phyloP scores from a whole-genome alignment of 2,329 filamentous ascomycete species.

The Fusarium sp. region DNA sequence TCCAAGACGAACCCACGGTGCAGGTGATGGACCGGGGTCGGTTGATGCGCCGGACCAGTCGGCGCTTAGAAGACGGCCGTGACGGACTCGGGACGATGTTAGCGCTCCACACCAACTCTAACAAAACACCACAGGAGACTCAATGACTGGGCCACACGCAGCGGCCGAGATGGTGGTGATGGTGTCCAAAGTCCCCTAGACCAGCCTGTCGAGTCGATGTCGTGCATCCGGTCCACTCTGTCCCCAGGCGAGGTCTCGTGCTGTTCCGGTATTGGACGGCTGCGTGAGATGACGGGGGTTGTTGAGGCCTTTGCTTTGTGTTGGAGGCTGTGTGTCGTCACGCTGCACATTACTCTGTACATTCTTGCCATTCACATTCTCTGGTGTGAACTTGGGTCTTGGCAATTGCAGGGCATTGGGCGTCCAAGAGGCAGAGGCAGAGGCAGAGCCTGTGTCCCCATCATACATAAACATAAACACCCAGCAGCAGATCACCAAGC shows the following conservation, averaged over 20 bases:
- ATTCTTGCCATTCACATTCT: constrained; percentile 15
- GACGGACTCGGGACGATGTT: constrained; percentile 32
- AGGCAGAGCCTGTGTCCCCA: background rate
- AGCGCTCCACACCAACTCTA: constrained; percentile 44
- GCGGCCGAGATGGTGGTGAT: constrained; percentile 34
- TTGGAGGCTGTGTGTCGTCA: constrained; percentile 46
- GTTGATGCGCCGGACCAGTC: constrained; percentile 48
- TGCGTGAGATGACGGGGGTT: constrained; percentile 34
- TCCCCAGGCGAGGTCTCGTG: constrained; percentile 45
- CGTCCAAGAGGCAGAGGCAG: constrained; percentile 12
- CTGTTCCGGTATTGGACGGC: constrained; percentile 49
- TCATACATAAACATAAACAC: background rate
- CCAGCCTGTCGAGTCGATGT: constrained; percentile 57
- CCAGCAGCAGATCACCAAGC: constrained; percentile 22
- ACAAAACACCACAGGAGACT: constrained; percentile 30
- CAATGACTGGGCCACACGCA: constrained; percentile 36
- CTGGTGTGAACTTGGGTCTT: constrained; percentile 41
- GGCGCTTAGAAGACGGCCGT: constrained; percentile 49
- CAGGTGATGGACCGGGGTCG: constrained; percentile 51
- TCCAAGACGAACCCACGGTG: constrained; percentile 42
- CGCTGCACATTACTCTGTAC: constrained; percentile 35
- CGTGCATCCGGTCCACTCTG: constrained; percentile 45
- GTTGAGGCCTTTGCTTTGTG: constrained; percentile 34
- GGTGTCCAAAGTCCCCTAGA: constrained; percentile 3
- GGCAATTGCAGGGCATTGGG: constrained; percentile 19